phyloP scores from a whole-genome alignment of 805 yeast species.

The Saccharomycopsis sp. region DNA sequence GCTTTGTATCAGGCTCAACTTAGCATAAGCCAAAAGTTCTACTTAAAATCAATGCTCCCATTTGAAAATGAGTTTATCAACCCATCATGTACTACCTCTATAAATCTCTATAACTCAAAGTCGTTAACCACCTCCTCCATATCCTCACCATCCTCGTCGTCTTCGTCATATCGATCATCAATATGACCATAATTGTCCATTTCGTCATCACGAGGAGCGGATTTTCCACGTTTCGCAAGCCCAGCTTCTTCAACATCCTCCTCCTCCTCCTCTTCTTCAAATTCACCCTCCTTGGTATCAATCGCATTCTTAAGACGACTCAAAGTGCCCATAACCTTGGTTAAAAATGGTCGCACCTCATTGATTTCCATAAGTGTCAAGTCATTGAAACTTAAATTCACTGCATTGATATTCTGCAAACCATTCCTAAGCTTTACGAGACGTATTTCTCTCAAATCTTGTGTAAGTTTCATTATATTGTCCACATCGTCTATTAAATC shows the following conservation, averaged over 20 bases:
- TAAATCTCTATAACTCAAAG: conserved; percentile 12
- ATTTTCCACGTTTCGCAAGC: not conserved
- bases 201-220: not conserved
- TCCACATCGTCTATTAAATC: conserved; percentile 73
- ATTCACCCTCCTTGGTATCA: conserved; percentile 13
- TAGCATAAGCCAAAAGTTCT: too few species aligned
- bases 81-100: not conserved
- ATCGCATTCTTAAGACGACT: conserved; percentile 43
- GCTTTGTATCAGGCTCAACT: too few species aligned
- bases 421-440: conserved; percentile 78
- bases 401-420: conserved; percentile 67
- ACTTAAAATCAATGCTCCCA: too few species aligned
- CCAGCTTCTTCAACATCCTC: conserved; percentile 13
- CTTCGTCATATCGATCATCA: not conserved
- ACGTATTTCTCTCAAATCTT: conserved; percentile 80
- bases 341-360: conserved; percentile 77
- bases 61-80: too few species aligned
- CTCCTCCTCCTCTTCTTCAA: conserved; percentile 15
- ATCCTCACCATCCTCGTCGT: conserved; percentile 7
- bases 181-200: not conserved
- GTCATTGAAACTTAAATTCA: conserved; percentile 77
- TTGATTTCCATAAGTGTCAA: conserved; percentile 79
- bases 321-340: conserved; percentile 74
- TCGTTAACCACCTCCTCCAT: conserved; percentile 16
- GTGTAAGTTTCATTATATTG: conserved; percentile 60